Base-by-base conservation (phyloP, 139 green algal genomes). In the Yamagishiella unicocca region DNA sequence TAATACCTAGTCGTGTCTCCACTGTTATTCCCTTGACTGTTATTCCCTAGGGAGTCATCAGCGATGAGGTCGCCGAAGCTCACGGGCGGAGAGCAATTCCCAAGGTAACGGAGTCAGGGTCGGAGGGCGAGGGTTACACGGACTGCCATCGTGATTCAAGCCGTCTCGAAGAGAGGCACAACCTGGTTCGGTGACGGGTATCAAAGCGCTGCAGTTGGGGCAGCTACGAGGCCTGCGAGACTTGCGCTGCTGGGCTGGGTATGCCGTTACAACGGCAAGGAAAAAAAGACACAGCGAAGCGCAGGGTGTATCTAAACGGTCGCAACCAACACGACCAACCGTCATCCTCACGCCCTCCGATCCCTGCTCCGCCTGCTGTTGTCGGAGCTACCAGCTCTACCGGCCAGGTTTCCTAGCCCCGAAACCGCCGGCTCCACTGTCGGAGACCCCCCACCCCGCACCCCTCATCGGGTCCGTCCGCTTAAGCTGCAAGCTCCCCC, bases 61-160 rank as follows among this genome's bases (percentile, higher is more conserved):
- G 29, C 0, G 89, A 92, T 53, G 89, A 92, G 61, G 86, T 92
- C 14, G 83, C 89, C 27, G 84, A 83, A 35, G 89, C 89, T 37
- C 89, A 90, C 68, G 89, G 89, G 8, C 68, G 89, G 3, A n/a
- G 84, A 54, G 79, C 84, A 2, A 64, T 92, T 33, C 77, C 55
- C 43, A 92, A 92, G 82, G 88, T 90, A 68, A 7, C 38, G 22
- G 58, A 17, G n/a, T 12, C 12, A 58, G 17, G 50, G 50, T 58
- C 50, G 12, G 50, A 12, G 50, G 12, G 17, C 12, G 50, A 12
- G 50, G 12, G 12, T 12, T 58, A 58, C 50, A 58, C 50, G 12
- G 12, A 58, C 50, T n/a, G n/a, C n/a, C n/a, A n/a, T n/a, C n/a
- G n/a, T n/a, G n/a, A n/a, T n/a, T n/a, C n/a, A n/a, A n/a, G n/a